A percentile compares a stretch with the other conserved stretches of the same genome.
These are phyloP conservation scores for Bryoerythrophyllum caledonicum DNA, from an alignment of 225 moss, liverwort and hornwort genomes.

Conservation along the genomic window DNA sequence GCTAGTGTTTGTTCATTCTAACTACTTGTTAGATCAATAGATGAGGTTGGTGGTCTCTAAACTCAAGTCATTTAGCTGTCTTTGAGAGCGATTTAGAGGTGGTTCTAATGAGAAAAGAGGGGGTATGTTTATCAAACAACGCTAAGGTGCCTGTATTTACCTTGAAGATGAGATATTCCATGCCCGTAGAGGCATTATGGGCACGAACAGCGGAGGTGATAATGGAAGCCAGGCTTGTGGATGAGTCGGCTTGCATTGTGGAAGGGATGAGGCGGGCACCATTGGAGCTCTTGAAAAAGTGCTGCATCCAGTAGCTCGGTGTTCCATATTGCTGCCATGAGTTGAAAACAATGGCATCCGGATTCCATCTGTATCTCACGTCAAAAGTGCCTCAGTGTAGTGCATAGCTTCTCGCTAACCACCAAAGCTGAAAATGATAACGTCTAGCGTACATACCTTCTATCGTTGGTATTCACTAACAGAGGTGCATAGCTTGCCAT, in stretches of 20 bases:
- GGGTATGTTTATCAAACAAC: too few relatives aligned
- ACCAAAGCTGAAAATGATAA: neutral
- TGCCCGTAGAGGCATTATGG: slow-evolving; percentile 32
- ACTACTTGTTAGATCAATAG: too few relatives aligned
- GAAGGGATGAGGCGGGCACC: slow-evolving; percentile 60
- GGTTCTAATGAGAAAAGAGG: too few relatives aligned
- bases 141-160: slow-evolving; percentile 21
- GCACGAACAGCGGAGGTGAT: slow-evolving; percentile 51
- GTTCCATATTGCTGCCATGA: slow-evolving; percentile 85
- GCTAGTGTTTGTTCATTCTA: too few relatives aligned
- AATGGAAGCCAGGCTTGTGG: slow-evolving; percentile 33
- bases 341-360: slow-evolving; percentile 94
- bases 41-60: too few relatives aligned
- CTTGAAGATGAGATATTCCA: slow-evolving; percentile 65
- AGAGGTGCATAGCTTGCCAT: slow-evolving; percentile 99
- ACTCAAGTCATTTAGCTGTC: too few relatives aligned
- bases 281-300: slow-evolving; percentile 73
- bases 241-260: slow-evolving; percentile 24
- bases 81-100: too few relatives aligned
- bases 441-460: slow-evolving; percentile 47
- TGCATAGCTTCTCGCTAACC: neutral
- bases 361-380: slow-evolving; percentile 67
- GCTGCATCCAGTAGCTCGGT: slow-evolving; percentile 92
- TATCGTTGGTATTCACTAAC: slow-evolving; percentile 75
- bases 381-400: neutral